A percentile compares a stretch with the other conserved stretches of the same genome.
phyloP scores from a whole-genome alignment of 371 early-diverging fungal species.

The Saksenaea oblongispora region DNA sequence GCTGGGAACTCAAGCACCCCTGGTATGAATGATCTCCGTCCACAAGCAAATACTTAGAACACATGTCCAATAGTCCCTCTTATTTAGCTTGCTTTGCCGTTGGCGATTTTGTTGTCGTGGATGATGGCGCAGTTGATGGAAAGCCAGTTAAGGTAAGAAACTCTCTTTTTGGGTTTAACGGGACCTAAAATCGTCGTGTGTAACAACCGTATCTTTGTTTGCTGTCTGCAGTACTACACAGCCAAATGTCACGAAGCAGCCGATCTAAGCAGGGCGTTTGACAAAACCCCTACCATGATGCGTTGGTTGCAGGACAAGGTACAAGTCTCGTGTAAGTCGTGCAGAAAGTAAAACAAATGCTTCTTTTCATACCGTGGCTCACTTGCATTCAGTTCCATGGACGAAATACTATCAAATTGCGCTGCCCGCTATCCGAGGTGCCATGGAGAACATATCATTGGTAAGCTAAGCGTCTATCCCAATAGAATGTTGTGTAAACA shows the following conservation, averaged over 20 bases:
- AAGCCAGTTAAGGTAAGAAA: constrained; percentile 41
- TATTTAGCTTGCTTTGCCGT: constrained; percentile 54
- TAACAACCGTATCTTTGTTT: neutral
- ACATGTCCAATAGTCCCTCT: constrained; percentile 30
- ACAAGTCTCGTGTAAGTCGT: constrained; percentile 29
- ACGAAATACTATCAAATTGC: constrained; percentile 60
- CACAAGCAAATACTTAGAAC: neutral
- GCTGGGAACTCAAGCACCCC: constrained; percentile 45
- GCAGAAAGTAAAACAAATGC: neutral
- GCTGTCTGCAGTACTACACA: constrained; percentile 42
- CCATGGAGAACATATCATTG: constrained; percentile 66
- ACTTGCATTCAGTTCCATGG: constrained; percentile 46
- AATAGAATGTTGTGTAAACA: neutral
- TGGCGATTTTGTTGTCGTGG: constrained; percentile 50
- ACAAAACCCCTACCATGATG: constrained; percentile 53
- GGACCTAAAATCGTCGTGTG: neutral
- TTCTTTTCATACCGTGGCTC: neutral
- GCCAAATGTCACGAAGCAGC: constrained; percentile 34
- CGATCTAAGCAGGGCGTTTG: constrained; percentile 43
- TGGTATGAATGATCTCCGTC: constrained; percentile 23
- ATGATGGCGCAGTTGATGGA: constrained; percentile 50
- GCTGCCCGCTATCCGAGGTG: constrained; percentile 41
- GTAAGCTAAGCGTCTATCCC: constrained; percentile 10
- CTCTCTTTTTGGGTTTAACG: neutral
- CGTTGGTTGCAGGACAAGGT: constrained; percentile 54